phyloP scores from a whole-genome alignment of 495 filamentous ascomycete genomes.

The Rusavskia elegans region DNA sequence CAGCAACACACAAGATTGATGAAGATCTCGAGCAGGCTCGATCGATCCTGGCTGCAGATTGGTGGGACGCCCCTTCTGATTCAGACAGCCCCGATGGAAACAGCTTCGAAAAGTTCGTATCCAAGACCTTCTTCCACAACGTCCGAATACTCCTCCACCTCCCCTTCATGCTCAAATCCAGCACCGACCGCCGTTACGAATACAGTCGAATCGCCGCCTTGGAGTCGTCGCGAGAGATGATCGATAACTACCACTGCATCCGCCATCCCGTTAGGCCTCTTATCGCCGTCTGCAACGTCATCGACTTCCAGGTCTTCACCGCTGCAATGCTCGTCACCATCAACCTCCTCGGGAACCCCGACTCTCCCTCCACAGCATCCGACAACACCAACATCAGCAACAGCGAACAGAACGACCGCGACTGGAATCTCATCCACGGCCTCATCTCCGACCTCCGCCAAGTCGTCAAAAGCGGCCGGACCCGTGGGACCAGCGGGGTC shows the following conservation, averaged over 20 bases:
- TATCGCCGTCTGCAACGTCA: conserved; percentile 32
- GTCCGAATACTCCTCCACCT: conserved; percentile 9
- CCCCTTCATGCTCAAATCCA: neutral
- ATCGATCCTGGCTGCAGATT: conserved; percentile 18
- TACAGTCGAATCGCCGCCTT: neutral
- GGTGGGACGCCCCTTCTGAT: conserved; percentile 13
- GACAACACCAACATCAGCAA: conserved; percentile 1
- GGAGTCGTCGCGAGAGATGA: conserved; percentile 22
- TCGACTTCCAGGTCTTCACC: conserved; percentile 39
- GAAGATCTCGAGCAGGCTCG: conserved; percentile 27
- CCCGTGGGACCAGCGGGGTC: conserved; percentile 18
- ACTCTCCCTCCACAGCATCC: conserved; percentile 6
- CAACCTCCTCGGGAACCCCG: conserved; percentile 22
- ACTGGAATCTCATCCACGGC: conserved; percentile 29
- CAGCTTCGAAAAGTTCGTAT: conserved; percentile 20
- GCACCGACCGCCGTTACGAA: neutral
- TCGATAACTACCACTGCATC: conserved; percentile 26
- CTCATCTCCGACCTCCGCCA: conserved; percentile 25
- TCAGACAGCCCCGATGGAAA: conserved; percentile 10
- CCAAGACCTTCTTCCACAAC: conserved; percentile 30
- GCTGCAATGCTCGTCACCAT: conserved; percentile 30
- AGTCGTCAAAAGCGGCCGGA: conserved; percentile 23
- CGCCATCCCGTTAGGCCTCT: conserved; percentile 17
- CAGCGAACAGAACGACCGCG: conserved; percentile 7
- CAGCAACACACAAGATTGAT: conserved; percentile 28